Percentiles rank a stretch among this genome's conserved stretches.
These are phyloP conservation scores for Phytophthora meadii DNA, from an alignment of 352 stramenopile species.

Conservation along the genomic window DNA sequence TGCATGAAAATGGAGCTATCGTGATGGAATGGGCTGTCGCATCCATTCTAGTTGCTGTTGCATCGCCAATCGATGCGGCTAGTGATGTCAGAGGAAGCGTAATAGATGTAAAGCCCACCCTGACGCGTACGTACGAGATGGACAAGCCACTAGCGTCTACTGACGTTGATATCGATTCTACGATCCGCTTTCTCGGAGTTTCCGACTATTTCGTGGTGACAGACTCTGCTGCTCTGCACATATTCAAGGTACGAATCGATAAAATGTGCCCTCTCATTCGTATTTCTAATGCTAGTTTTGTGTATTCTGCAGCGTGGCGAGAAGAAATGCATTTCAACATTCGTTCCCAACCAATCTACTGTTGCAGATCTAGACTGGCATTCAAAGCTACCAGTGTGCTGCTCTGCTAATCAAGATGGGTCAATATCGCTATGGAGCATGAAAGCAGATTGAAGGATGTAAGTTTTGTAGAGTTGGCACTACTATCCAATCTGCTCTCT, in stretches of 20 bases:
- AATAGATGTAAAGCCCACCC: slow-evolving; percentile 32
- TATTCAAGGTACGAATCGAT: slow-evolving; percentile 45
- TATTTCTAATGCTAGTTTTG: slow-evolving; percentile 1
- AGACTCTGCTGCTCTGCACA: slow-evolving; percentile 32
- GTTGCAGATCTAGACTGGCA: slow-evolving; percentile 54
- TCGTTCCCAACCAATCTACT: slow-evolving; percentile 34
- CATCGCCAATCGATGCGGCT: slow-evolving; percentile 15
- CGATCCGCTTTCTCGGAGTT: slow-evolving; percentile 42
- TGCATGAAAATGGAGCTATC: slow-evolving; percentile 23
- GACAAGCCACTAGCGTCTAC: slow-evolving; percentile 12
- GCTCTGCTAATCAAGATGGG: slow-evolving; percentile 45
- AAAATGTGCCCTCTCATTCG: no score
- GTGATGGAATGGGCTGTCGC: slow-evolving; percentile 50
- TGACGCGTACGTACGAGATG: slow-evolving; percentile 41
- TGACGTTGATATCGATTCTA: slow-evolving; percentile 22
- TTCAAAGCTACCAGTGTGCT: slow-evolving; percentile 39
- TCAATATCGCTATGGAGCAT: slow-evolving; percentile 49
- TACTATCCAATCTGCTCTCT: neutral
- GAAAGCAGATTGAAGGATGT: slow-evolving; percentile 18
- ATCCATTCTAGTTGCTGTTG: slow-evolving; percentile 31
- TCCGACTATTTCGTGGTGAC: slow-evolving; percentile 47
- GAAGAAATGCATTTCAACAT: slow-evolving; percentile 22
- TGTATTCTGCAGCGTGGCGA: slow-evolving; percentile 34
- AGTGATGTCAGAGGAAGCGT: slow-evolving; percentile 41
- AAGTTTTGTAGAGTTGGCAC: no score